These are phyloP conservation scores for Dimocarpus longan DNA, from an alignment of 345 rosid species.

Conservation along the genomic window DNA sequence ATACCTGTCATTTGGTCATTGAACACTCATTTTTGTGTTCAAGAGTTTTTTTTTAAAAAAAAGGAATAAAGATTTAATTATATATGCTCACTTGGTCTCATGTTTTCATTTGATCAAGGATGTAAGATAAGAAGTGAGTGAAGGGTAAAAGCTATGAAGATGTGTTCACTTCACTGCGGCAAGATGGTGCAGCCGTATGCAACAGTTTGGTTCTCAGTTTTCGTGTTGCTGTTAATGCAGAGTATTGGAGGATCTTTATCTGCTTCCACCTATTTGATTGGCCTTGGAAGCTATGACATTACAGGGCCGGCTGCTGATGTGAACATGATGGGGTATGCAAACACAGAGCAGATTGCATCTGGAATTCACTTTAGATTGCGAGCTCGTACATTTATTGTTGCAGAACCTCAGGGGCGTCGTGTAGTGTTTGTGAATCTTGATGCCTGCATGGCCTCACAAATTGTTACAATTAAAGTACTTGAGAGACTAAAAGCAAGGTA, in stretches of 20 bases:
- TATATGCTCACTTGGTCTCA: not conserved
- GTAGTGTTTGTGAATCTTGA: constrained; percentile 71
- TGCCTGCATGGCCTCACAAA: constrained; percentile 82
- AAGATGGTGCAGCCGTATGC: constrained; percentile 3
- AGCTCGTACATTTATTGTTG: constrained; percentile 68
- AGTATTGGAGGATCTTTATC: constrained; percentile 28
- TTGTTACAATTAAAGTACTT: constrained; percentile 64
- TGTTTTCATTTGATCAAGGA: not conserved
- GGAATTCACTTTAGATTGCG: constrained; percentile 73
- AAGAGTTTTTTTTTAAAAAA: too few relatives aligned
- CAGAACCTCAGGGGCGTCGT: constrained; percentile 58
- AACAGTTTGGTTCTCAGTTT: constrained; percentile 21
- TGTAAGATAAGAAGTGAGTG: not conserved
- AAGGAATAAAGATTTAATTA: not conserved
- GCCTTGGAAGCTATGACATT: constrained; percentile 81
- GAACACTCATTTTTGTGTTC: not conserved
- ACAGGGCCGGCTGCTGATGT: constrained; percentile 89
- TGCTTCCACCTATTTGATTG: constrained; percentile 51
- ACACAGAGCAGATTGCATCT: constrained; percentile 56
- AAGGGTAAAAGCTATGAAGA: constrained; percentile 19
- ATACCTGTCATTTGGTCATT: not conserved
- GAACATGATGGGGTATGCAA: constrained; percentile 83
- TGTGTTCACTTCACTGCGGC: constrained; percentile 10
- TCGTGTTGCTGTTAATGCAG: constrained; percentile 26
- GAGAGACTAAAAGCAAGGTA: constrained; percentile 79